phyloP scores from a whole-genome alignment of 495 filamentous ascomycete species.

The Lentithecium fluviatile region DNA sequence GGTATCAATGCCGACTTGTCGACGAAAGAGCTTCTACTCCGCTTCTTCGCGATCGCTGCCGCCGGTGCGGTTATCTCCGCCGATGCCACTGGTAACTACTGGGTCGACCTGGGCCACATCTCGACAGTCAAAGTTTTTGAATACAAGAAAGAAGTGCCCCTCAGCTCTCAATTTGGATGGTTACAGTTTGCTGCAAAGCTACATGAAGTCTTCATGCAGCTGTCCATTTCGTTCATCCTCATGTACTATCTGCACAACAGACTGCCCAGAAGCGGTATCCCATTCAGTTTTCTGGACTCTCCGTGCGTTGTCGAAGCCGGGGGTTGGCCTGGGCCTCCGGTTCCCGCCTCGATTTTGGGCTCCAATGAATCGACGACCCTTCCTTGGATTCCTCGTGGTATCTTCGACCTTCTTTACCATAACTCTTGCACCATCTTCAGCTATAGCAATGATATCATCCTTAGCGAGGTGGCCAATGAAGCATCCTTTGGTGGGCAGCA shows the following conservation, averaged over 20 bases:
- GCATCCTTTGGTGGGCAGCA: neutral
- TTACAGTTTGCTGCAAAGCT: neutral
- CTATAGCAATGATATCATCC: neutral
- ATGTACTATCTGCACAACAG: neutral
- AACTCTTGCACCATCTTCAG: neutral
- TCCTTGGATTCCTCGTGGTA: neutral
- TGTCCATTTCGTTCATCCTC: neutral
- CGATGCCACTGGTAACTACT: too few relatives aligned
- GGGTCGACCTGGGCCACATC: too few relatives aligned
- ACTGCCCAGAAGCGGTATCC: neutral
- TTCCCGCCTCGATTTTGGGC: neutral
- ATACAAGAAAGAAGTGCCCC: too few relatives aligned
- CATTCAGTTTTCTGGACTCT: neutral
- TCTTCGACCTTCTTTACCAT: neutral
- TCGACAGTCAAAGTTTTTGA: too few relatives aligned
- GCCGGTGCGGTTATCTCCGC: too few relatives aligned
- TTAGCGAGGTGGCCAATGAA: neutral
- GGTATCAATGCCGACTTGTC: too few relatives aligned
- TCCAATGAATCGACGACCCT: too few relatives aligned
- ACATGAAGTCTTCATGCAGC: neutral
- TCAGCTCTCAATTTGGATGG: neutral
- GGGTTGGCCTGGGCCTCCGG: neutral
- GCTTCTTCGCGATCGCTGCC: too few relatives aligned
- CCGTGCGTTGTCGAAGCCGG: neutral
- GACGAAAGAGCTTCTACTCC: too few relatives aligned